Percentiles rank a stretch among this genome's conserved stretches.
These are phyloP conservation scores for Fusarium floridanum DNA, from an alignment of 2,329 filamentous ascomycete species.

Conservation along the genomic window DNA sequence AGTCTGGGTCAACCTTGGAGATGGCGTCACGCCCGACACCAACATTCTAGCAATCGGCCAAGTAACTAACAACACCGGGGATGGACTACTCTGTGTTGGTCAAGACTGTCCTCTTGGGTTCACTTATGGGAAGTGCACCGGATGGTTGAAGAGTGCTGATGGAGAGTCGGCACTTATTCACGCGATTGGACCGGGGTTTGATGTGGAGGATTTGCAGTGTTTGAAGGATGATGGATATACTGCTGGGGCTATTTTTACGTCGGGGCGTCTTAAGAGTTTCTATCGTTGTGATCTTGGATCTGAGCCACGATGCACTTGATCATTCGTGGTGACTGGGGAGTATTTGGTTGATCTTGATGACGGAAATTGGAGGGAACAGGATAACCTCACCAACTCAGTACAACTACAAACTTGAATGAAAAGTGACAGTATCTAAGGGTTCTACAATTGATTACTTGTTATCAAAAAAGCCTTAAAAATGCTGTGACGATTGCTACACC, in stretches of 20 bases:
- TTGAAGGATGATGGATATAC: not conserved
- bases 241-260: not conserved
- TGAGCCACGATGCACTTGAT: not conserved
- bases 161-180: not conserved
- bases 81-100: not conserved
- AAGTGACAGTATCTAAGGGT: not conserved
- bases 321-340: too few species aligned
- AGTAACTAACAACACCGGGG: not conserved
- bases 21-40: not conserved
- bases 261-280: not conserved
- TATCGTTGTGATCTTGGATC: not conserved
- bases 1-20: not conserved
- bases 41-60: not conserved
- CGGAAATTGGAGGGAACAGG: too few species aligned
- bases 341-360: too few species aligned
- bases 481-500: not conserved
- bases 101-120: not conserved
- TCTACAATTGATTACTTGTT: not conserved
- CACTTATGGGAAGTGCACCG: not conserved
- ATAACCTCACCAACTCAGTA: too few species aligned
- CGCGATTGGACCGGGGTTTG: not conserved
- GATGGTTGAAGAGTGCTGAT: not conserved
- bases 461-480: not conserved
- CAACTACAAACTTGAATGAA: not conserved
- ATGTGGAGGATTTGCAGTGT: not conserved